Evolutionary conservation across 495 filamentous ascomycete genomes (phyloP), one percentile per base, ranked within the genome.

Genomic region (Xylaria intraflava): DNA sequence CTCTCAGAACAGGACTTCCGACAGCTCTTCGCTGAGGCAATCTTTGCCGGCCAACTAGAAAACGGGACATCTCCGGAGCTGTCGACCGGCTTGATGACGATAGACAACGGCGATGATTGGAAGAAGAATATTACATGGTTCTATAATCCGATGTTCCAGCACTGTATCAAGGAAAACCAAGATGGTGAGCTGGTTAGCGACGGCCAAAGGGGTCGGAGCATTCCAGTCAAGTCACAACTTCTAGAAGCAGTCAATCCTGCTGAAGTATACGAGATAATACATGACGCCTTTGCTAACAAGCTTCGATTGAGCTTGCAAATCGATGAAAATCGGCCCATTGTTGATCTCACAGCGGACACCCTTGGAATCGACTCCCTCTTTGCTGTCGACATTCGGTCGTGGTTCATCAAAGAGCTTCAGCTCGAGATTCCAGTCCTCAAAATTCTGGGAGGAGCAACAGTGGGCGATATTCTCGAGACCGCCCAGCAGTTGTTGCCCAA

Each of bases 351-450:
- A 2, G 17, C 46, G 0, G 46, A 48, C 16, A 38, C 19, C 14
- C 23, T 49, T 6, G 62, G 56, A 3, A 53, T 53, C 49, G 57
- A 62, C 51, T 55, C 64, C 36, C 33, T 62, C 6, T 54, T 75
- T 0, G 74, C 77, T 0, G 67, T 76, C 1, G 71, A 73, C 22
- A 50, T 76, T 0, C 68, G 73, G 0, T 47, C 58, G 0, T 79
- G 77, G 77, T 66, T 75, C 27, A 59, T 59, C 26, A 72, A 71
- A 46, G 58, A 64, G 6, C 33, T 76, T 0, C 54, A 63, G 0
- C 61, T 66, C 10, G 69, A 80, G 33, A 52, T 80, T 1, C n/a
- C n/a, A 11, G 35, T 72, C 0, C 55, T 73, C 7, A 66, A 70
- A 51, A 48, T 59, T 14, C 31, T 59, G 6, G 31, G 40, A 3